phyloP scores from a whole-genome alignment of 2,329 filamentous ascomycete genomes.

The Colletotrichum nymphaeae region DNA sequence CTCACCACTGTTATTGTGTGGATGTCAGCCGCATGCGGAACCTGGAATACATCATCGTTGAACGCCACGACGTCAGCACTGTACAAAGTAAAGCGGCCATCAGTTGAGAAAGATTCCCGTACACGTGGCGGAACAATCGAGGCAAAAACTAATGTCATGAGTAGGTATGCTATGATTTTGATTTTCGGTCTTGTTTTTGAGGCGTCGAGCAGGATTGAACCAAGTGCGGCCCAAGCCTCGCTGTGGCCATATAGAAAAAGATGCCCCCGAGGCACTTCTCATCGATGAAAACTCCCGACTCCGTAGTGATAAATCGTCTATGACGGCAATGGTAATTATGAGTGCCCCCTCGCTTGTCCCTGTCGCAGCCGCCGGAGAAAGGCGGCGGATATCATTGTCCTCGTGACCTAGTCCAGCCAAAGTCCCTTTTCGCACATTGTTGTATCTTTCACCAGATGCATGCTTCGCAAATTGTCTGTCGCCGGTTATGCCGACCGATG shows the following conservation, averaged over 20 bases:
- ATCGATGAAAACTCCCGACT: slow-evolving; percentile 30
- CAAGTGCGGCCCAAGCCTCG: not conserved
- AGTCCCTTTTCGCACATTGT: slow-evolving; percentile 18
- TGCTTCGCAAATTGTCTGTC: slow-evolving; percentile 9
- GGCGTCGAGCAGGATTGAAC: not conserved
- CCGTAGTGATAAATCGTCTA: slow-evolving; percentile 27
- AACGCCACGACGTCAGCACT: not conserved
- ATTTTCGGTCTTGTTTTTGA: slow-evolving; percentile 1
- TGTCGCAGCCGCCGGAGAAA: slow-evolving; percentile 23
- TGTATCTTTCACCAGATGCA: slow-evolving; percentile 9
- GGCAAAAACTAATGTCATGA: not conserved
- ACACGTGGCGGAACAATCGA: not conserved
- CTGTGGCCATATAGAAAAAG: slow-evolving; percentile 1
- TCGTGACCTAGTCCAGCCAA: slow-evolving; percentile 35
- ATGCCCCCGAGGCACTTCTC: slow-evolving; percentile 1
- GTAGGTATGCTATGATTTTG: not conserved
- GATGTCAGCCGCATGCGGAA: slow-evolving; percentile 16
- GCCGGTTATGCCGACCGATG: not conserved
- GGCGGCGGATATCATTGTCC: slow-evolving; percentile 32
- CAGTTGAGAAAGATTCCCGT: not conserved
- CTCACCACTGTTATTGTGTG: slow-evolving; percentile 14
- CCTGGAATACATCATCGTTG: not conserved
- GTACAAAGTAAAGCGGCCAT: not conserved
- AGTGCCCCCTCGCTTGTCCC: slow-evolving; percentile 31
- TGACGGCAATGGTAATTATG: slow-evolving; percentile 20